Conservation (phyloP, 306 rosid species). For the Inga leiocalycina region DNA sequence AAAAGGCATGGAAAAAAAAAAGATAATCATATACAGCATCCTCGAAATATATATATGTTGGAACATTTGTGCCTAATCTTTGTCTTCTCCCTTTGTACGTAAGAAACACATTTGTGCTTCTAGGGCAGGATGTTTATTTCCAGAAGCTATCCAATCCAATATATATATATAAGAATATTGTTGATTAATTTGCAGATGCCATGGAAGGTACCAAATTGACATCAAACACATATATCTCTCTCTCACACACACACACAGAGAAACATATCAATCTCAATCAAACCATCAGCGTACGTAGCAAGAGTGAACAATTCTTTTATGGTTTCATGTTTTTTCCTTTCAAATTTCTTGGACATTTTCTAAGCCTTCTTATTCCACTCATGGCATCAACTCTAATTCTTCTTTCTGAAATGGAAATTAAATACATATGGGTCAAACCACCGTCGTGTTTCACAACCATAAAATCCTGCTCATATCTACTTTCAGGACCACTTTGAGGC, state of each 20-base stretch:
- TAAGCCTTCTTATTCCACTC: background rate
- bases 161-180: background rate
- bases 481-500: conserved; percentile 61
- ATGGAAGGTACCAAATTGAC: background rate
- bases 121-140: background rate
- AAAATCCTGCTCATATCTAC: conserved; percentile 67
- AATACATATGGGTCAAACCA: conserved; percentile 46
- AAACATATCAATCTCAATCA: background rate
- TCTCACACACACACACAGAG: background rate
- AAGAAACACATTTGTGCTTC: background rate
- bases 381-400: conserved; percentile 28
- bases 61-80: background rate
- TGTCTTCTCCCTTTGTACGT: background rate
- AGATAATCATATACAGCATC: background rate
- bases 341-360: background rate
- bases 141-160: background rate
- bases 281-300: background rate
- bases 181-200: background rate
- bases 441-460: conserved; percentile 54
- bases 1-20: background rate
- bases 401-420: background rate
- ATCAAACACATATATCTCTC: background rate
- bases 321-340: background rate
- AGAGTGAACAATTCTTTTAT: background rate
- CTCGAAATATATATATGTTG: background rate